phyloP scores from a whole-genome alignment of 495 filamentous ascomycete species.

The Aspergillus sparsus region DNA sequence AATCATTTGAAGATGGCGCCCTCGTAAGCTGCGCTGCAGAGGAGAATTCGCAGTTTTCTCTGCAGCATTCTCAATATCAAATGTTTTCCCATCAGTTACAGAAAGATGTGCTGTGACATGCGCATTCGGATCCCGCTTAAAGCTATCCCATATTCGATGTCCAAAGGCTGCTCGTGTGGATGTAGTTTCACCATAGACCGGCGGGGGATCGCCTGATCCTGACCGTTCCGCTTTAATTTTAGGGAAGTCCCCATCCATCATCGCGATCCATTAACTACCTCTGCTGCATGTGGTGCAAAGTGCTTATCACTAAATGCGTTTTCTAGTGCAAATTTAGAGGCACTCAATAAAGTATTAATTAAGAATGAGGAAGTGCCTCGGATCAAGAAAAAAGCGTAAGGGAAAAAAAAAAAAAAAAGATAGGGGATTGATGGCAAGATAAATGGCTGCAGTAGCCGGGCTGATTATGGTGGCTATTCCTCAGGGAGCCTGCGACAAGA shows the following conservation, averaged over 20 bases:
- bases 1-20: constrained; percentile 93
- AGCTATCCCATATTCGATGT: constrained; percentile 68
- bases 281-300: background rate
- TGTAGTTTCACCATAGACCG: constrained; percentile 43
- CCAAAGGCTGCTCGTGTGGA: constrained; percentile 36
- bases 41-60: constrained; percentile 73
- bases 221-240: constrained; percentile 32
- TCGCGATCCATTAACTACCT: constrained; percentile 5
- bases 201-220: constrained; percentile 30
- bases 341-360: no score
- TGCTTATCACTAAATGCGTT: no score
- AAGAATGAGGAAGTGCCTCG: no score
- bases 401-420: background rate
- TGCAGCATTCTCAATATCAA: constrained; percentile 74
- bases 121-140: constrained; percentile 74
- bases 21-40: constrained; percentile 74
- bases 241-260: constrained; percentile 44
- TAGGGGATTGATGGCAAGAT: background rate
- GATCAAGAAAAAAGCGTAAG: background rate
- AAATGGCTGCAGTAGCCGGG: background rate
- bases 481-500: no score
- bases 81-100: constrained; percentile 62
- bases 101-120: constrained; percentile 56
- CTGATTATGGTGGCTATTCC: no score
- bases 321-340: no score